phyloP scores from a whole-genome alignment of 305 asterid species.

The Coffea humblotiana region DNA sequence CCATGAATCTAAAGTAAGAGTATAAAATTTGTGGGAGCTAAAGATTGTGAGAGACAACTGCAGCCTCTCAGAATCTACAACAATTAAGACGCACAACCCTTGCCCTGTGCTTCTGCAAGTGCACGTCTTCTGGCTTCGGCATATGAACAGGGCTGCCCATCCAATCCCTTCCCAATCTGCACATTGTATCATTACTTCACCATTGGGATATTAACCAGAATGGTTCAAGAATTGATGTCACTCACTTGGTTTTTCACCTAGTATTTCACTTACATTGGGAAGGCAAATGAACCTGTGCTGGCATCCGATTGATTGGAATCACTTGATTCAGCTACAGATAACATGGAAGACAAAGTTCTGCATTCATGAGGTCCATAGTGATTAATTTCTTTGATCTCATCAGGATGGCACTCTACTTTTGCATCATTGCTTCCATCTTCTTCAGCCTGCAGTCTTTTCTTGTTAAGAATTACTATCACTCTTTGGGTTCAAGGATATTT shows the following conservation, averaged over 20 bases:
- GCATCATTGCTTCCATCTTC: conserved; percentile 24
- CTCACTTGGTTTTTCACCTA: neutral
- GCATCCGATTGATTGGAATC: conserved; percentile 30
- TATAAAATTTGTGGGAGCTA: neutral
- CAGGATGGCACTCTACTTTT: conserved; percentile 25
- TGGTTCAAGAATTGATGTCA: neutral
- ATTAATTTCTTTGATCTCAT: conserved; percentile 38
- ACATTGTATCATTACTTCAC: neutral
- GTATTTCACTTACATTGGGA: conserved; percentile 59
- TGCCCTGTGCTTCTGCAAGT: conserved; percentile 25
- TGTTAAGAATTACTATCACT: neutral
- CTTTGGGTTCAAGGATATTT: no score
- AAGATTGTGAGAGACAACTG: neutral
- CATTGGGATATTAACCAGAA: neutral
- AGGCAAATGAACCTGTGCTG: conserved; percentile 36
- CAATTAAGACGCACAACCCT: conserved; percentile 43
- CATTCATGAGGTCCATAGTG: conserved; percentile 22
- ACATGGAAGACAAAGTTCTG: conserved; percentile 32
- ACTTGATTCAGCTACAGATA: conserved; percentile 19
- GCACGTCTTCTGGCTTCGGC: conserved; percentile 53
- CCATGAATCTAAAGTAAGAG: no score
- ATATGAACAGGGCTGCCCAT: conserved; percentile 86
- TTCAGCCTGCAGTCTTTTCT: conserved; percentile 27
- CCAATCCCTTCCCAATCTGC: conserved; percentile 77
- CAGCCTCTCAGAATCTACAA: conserved; percentile 50